Percentiles rank a stretch among this genome's conserved stretches.
phyloP scores from a whole-genome alignment of 441 rosid genomes.

The Iberis amara region DNA sequence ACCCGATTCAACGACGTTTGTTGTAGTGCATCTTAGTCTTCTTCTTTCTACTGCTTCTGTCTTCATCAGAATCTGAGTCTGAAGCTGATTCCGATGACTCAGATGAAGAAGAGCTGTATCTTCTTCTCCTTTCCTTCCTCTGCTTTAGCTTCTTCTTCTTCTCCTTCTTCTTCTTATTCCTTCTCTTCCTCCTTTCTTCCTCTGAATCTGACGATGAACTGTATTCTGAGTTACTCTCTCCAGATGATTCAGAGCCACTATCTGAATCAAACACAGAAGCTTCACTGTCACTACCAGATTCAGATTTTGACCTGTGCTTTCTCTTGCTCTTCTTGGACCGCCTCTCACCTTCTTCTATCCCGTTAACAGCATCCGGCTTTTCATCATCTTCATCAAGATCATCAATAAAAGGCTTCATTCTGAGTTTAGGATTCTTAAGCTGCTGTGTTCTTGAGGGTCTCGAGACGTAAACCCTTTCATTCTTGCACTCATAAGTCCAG shows the following conservation, averaged over 20 bases:
- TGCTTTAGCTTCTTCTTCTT: constrained; percentile 57
- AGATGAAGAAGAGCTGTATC: constrained; percentile 62
- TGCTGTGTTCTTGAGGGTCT: constrained; percentile 90
- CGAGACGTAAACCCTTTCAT: constrained; percentile 83
- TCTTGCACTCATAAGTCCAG: constrained; percentile 94
- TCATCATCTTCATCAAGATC: constrained; percentile 32
- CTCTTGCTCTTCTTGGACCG: constrained; percentile 70
- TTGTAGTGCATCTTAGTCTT: constrained; percentile 48
- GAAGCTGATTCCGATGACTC: constrained; percentile 69
- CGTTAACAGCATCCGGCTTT: constrained; percentile 14
- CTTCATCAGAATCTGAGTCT: constrained; percentile 71
- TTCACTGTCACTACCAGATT: constrained; percentile 70
- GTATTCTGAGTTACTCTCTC: constrained; percentile 52
- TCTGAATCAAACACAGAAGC: constrained; percentile 85
- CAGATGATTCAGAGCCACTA: constrained; percentile 60
- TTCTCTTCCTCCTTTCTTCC: constrained; percentile 52
- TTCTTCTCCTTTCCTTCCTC: constrained; percentile 48
- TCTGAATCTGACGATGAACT: constrained; percentile 74
- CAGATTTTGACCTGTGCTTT: constrained; percentile 60
- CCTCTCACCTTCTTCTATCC: constrained; percentile 45
- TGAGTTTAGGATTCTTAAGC: constrained; percentile 78
- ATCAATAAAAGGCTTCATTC: constrained; percentile 43
- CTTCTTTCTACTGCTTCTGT: constrained; percentile 53
- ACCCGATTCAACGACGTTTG: constrained; percentile 43
- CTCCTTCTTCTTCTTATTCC: constrained; percentile 63